A percentile compares a stretch with the other conserved stretches of the same genome.
phyloP scores from a whole-genome alignment of 331 rosid species.

The Pyracantha coccinea region DNA sequence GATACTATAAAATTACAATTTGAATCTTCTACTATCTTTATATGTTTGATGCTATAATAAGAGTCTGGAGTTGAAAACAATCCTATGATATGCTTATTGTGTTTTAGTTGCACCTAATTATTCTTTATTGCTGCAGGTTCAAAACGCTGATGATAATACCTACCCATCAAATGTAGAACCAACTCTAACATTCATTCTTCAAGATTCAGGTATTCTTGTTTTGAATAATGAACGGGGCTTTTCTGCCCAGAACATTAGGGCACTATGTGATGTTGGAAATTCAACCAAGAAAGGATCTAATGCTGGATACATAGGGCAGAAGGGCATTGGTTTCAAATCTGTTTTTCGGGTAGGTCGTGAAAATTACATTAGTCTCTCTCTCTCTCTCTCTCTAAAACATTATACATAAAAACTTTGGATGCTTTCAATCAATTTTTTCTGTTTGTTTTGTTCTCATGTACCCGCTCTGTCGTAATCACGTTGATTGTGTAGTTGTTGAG shows the following conservation, averaged over 20 bases:
- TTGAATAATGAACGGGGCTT: constrained; percentile 87
- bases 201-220: constrained; percentile 61
- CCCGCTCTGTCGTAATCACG: no score
- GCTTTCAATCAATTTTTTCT: no score
- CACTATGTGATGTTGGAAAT: constrained; percentile 95
- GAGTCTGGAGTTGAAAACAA: background rate
- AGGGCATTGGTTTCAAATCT: constrained; percentile 97
- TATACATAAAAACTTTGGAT: no score
- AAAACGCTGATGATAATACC: constrained; percentile 91
- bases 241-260: constrained; percentile 74
- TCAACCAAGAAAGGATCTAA: constrained; percentile 87
- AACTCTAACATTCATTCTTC: constrained; percentile 80
- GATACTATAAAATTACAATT: background rate
- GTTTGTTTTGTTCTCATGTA: no score
- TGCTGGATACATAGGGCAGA: constrained; percentile 90
- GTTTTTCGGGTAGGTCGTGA: constrained; percentile 74
- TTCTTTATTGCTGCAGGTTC: constrained; percentile 58
- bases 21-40: background rate
- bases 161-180: constrained; percentile 75
- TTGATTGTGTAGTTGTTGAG: no score
- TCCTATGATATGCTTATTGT: background rate
- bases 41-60: background rate
- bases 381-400: background rate
- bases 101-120: constrained; percentile 8
- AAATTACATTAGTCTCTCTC: background rate